Base-by-base conservation (phyloP, 371 early-diverging fungal species). In the Mucor sp. region DNA sequence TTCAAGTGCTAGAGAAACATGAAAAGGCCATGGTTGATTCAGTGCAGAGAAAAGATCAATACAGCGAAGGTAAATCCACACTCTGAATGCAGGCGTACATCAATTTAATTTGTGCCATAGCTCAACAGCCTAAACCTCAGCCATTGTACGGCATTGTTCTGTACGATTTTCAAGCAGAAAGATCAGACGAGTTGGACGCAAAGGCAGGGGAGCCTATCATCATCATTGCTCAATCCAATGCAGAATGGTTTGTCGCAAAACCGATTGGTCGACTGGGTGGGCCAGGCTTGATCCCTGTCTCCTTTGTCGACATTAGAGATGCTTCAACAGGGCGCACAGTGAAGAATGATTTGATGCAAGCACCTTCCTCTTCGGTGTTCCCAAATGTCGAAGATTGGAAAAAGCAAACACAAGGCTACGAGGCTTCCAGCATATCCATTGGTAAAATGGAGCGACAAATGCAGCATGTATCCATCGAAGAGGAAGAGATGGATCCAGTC, bases 161-260 rank as follows among this genome's bases (percentile, higher is more conserved):
- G 35, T 93, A 90, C 66, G 87, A 89, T 61, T 93, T 93, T 72
- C 71, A 72, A 3, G 90, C 93, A 1, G 91, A 92, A 72, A 73
- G 90, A 69, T 74, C 78, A 39, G 92, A 92, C 64, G 93, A 93
- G 76, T 82, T 92, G 23, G 79, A 87, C 14, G 87, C 89, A 50
- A 78, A 79, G 63, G 82, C 80, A 53, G 91, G 89, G 32, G 92
- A 93, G 65, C 79, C 81, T 2, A 83, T 93, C 65, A 77, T 92
- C 25, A 82, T 93, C n/a, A 85, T 92, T 66, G 93, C 92, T 7
- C 89, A 91, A 58, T 87, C 88, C 39, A 90, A 89, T 62, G 79
- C 83, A 4, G 93, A 92, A 68, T 93, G 93, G 93, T 87, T 86
- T 71, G 88, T 93, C 19, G 93, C 90, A 32, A 91, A 89, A 74